Conservation (phyloP, 2,329 filamentous ascomycete species). For the Microsporum audouinii region DNA sequence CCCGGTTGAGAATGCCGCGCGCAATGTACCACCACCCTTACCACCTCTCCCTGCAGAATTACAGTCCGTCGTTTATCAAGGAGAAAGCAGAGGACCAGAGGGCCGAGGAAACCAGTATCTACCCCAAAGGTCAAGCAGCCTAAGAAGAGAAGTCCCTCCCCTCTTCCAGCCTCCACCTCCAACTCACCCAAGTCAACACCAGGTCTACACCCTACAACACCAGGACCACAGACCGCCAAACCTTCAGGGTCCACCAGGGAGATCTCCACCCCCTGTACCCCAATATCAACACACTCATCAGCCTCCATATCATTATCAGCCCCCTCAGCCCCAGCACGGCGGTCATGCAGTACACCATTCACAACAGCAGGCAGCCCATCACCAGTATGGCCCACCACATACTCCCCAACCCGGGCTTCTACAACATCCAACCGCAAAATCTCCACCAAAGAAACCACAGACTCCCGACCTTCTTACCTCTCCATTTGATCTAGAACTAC, state of each 20-base stretch:
- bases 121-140: constrained; percentile 21
- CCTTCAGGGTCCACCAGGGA: neutral
- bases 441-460: constrained; percentile 21
- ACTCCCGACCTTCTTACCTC: constrained; percentile 51
- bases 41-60: constrained; percentile 28
- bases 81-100: neutral
- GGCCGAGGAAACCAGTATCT: constrained; percentile 16
- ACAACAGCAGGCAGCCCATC: constrained; percentile 16
- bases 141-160: constrained; percentile 9
- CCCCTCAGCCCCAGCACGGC: constrained; percentile 15
- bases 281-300: constrained; percentile 1
- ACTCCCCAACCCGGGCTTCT: neutral
- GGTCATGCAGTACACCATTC: neutral
- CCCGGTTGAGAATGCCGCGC: constrained; percentile 10
- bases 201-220: neutral
- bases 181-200: neutral
- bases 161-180: neutral
- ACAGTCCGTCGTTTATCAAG: neutral
- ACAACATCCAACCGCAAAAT: constrained; percentile 12
- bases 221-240: neutral
- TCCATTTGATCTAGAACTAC: constrained; percentile 49
- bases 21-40: constrained; percentile 21
- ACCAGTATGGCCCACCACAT: constrained; percentile 23
- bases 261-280: constrained; percentile 3
- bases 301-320: neutral